Conservation (phyloP, 768 basidiomycete species). For the Guyanaporus albipodus region DNA sequence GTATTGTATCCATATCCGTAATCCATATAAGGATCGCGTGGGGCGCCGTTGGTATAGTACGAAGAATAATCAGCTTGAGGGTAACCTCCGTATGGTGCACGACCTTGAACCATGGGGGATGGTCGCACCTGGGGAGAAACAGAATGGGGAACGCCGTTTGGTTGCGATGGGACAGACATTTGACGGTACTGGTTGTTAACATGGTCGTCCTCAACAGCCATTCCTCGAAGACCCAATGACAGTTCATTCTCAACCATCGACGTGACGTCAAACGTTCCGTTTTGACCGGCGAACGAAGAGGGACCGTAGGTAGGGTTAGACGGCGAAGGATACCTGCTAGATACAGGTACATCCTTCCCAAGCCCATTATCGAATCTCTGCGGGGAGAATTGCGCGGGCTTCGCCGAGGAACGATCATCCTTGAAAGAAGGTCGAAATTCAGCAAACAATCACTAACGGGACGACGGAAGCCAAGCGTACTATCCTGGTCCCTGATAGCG, state of each 20-base stretch:
- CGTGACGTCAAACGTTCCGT: conserved; percentile 36
- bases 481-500: conserved; percentile 39
- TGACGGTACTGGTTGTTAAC: conserved; percentile 38
- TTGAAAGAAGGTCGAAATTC: conserved; percentile 22
- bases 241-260: conserved; percentile 51
- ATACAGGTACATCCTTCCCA: conserved; percentile 37
- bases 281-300: conserved; percentile 30
- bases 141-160: conserved; percentile 28
- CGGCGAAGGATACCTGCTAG: conserved; percentile 46
- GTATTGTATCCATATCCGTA: conserved; percentile 56
- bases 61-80: conserved; percentile 54
- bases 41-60: conserved; percentile 52
- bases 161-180: conserved; percentile 27
- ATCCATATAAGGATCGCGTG: conserved; percentile 49
- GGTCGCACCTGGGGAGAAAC: conserved; percentile 39
- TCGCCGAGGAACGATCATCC: conserved; percentile 47
- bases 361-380: conserved; percentile 49
- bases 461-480: conserved; percentile 29
- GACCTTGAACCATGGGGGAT: conserved; percentile 42
- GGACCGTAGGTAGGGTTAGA: conserved; percentile 37
- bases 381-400: conserved; percentile 50
- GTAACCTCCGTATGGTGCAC: conserved; percentile 47
- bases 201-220: conserved; percentile 56
- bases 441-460: conserved; percentile 12
- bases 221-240: conserved; percentile 54